These are phyloP conservation scores for Tilletia indica DNA, from an alignment of 1,284 basidiomycete species.

Conservation along the genomic window DNA sequence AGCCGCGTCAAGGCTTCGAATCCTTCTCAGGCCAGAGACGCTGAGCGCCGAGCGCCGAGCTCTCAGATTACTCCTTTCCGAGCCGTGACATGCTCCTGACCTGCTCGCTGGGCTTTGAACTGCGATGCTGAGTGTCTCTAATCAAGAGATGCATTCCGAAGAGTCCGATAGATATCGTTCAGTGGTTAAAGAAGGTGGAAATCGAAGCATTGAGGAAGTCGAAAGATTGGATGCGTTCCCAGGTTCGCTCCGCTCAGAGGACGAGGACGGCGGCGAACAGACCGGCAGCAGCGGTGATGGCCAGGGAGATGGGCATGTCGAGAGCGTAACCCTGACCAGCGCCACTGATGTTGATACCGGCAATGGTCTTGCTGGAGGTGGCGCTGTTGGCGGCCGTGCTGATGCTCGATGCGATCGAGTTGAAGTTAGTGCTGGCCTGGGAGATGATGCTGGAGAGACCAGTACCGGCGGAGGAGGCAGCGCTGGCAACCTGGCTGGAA, in stretches of 20 bases:
- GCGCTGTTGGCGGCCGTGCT: neutral
- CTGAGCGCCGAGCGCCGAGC: too few species aligned
- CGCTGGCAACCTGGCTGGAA: neutral
- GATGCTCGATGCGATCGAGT: neutral
- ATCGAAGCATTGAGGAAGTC: neutral
- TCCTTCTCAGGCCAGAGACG: too few species aligned
- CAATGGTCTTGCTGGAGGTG: neutral
- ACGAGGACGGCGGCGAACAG: constrained; percentile 13
- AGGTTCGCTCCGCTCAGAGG: neutral
- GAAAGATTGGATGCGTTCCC: neutral
- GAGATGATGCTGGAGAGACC: neutral
- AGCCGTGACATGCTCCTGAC: too few species aligned
- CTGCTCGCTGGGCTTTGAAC: too few species aligned
- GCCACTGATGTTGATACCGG: neutral
- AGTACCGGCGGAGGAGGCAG: neutral
- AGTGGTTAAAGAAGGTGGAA: too few species aligned
- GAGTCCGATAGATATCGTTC: too few species aligned
- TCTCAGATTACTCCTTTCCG: too few species aligned
- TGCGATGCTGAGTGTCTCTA: too few species aligned
- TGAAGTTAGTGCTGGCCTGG: neutral
- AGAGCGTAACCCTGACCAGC: neutral
- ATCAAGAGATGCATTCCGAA: too few species aligned
- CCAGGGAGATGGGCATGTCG: constrained; percentile 14
- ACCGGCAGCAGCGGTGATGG: neutral
- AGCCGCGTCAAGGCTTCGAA: too few species aligned